Evolutionary conservation across 352 stramenopile species (phyloP), one percentile per base, ranked within the genome.

Genomic region (Lagenidium giganteum): DNA sequence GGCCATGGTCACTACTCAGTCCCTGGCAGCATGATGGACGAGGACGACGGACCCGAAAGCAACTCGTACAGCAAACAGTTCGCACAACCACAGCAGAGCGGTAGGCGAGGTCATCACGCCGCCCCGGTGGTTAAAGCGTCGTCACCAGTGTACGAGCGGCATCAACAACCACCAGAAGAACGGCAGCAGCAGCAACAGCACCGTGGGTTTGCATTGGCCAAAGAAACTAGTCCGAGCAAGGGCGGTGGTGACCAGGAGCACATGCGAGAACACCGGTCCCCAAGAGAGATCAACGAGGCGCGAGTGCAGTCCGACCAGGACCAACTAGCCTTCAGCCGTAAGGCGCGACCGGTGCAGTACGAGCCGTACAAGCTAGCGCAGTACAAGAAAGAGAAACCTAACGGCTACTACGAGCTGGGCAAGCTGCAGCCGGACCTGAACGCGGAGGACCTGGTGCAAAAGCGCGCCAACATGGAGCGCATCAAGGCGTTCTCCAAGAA

Each of bases 361-460:
- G 78, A 89, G 18, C 83, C 84, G 8, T 91, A 83, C 36, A 95
- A 85, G 8, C 46, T 95, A 2, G 64, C 81, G 4, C 76, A 95
- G 51, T 95, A 95, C 67, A 83, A 84, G 42, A 88, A 93, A 47
- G 78, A 87, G 38, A 93, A 94, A 30, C 73, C 77, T 0, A 61
- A 49, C 13, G 79, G 78, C 33, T 95, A 95, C 67, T 86, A 91
- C 37, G 84, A 95, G 35, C 56, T 95, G 11, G 83, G 81, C n/a
- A 93, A 94, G 57, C 64, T 95, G 24, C 80, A 92, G 45, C 83
- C 84, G 1, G 83, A 95, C 41, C 52, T 95, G 16, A 92, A 93
- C 37, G 68, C 73, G 3, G 71, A 87, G 1, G 76, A 90, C 2
- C 54, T 95, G 2, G 69, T 92, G 4, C 70, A 83, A 36, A 93